Conservation (phyloP, 192 early-diverging fungal species). For the Blastocladiella britannica region DNA sequence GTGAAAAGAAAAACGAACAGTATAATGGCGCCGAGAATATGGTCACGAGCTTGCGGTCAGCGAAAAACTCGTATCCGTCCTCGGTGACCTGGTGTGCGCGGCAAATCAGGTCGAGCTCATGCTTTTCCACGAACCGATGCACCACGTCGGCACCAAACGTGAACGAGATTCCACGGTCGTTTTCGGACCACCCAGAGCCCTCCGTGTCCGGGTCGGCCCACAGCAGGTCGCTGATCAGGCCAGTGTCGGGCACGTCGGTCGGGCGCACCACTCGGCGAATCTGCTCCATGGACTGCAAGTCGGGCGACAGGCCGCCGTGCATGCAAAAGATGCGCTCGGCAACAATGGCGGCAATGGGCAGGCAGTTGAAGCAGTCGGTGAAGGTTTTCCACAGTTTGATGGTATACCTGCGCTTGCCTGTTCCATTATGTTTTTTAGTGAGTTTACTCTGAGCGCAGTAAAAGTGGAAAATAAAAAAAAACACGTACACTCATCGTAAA, state of each 20-base stretch:
- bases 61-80: slow-evolving; percentile 98
- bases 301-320: slow-evolving; percentile 95
- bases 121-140: slow-evolving; percentile 75
- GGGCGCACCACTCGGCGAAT: slow-evolving; percentile 91
- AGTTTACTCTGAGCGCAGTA: too few relatives aligned
- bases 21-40: slow-evolving; percentile 95
- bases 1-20: too few relatives aligned
- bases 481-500: slow-evolving; percentile 84
- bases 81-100: slow-evolving; percentile 96
- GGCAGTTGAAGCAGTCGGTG: slow-evolving; percentile 96
- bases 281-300: slow-evolving; percentile 93
- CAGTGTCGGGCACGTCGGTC: slow-evolving; percentile 91
- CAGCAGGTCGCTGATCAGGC: slow-evolving; percentile 80
- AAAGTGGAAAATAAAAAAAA: neutral
- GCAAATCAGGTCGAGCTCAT: slow-evolving; percentile 94
- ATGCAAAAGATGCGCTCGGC: slow-evolving; percentile 97
- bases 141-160: slow-evolving; percentile 94
- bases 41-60: slow-evolving; percentile 84
- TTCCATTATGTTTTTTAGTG: too few relatives aligned
- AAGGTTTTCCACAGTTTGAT: slow-evolving; percentile 99
- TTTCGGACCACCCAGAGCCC: slow-evolving; percentile 86
- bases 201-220: slow-evolving; percentile 98
- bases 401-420: slow-evolving; percentile 88
- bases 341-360: slow-evolving; percentile 90
- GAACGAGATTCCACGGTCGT: slow-evolving; percentile 87